These are phyloP conservation scores for Nectriaceae sp. DNA, from an alignment of 2,329 filamentous ascomycete genomes.

Conservation along the genomic window DNA sequence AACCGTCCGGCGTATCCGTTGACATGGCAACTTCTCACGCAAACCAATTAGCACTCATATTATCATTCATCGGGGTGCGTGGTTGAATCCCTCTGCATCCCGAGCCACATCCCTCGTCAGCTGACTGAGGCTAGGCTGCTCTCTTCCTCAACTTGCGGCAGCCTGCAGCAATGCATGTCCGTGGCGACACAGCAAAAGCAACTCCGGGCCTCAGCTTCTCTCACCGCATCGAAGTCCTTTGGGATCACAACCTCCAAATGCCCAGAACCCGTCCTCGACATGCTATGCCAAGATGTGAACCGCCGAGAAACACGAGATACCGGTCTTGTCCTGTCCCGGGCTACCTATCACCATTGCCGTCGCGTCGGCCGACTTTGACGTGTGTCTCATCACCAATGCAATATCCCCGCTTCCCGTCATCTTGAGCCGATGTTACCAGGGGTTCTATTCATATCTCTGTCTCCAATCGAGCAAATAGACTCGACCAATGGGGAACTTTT, in stretches of 20 bases:
- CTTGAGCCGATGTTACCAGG: not conserved
- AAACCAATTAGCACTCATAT: too few relatives aligned
- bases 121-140: not conserved
- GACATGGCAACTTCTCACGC: too few relatives aligned
- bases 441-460: slow-evolving; percentile 4
- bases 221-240: not conserved
- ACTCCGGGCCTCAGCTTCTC: not conserved
- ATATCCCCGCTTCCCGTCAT: not conserved
- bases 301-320: not conserved
- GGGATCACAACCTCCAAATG: not conserved
- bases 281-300: not conserved
- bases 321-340: not conserved
- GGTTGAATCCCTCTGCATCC: too few relatives aligned
- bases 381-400: not conserved
- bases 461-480: slow-evolving; percentile 2
- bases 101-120: not conserved
- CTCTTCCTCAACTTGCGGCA: not conserved
- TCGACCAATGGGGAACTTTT: slow-evolving; percentile 4
- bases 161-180: not conserved
- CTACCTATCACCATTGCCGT: too few relatives aligned
- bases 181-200: not conserved
- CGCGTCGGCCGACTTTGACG: not conserved
- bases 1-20: too few relatives aligned
- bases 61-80: too few relatives aligned
- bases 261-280: not conserved